Conservation (phyloP, 331 rosid species). For the Acacia concinna region DNA sequence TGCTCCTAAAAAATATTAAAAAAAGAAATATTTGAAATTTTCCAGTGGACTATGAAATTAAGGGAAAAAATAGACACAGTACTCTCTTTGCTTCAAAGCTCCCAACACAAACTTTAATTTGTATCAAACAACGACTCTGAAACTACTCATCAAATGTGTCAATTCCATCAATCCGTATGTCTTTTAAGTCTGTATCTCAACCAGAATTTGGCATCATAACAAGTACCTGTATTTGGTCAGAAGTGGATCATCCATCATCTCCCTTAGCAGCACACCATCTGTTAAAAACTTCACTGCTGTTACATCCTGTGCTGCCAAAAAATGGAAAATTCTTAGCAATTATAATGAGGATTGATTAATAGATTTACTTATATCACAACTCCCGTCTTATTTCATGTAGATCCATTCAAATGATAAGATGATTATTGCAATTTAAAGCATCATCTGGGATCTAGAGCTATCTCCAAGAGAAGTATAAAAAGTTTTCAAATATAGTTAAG, state of each 20-base stretch:
- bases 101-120: neutral
- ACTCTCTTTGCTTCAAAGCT: neutral
- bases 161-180: neutral
- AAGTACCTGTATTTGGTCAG: slow-evolving; percentile 88
- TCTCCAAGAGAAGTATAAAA: neutral
- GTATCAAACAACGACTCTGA: neutral
- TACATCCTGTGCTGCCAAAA: slow-evolving; percentile 79
- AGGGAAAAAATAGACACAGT: neutral
- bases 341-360: slow-evolving; percentile 11
- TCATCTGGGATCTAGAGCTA: neutral
- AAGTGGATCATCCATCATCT: slow-evolving; percentile 98
- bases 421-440: neutral
- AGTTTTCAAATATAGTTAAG: neutral
- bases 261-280: slow-evolving; percentile 87
- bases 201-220: neutral
- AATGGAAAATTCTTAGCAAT: slow-evolving; percentile 34
- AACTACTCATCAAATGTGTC: neutral
- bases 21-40: neutral
- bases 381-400: neutral
- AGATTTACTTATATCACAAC: neutral
- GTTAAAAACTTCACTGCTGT: slow-evolving; percentile 84
- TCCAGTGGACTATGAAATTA: neutral
- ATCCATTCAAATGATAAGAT: slow-evolving; percentile 10
- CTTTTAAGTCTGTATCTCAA: neutral
- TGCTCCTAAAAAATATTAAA: neutral